These are phyloP conservation scores for Cryptococcus wingfieldii DNA, from an alignment of 1,284 basidiomycete genomes.

Conservation along the genomic window DNA sequence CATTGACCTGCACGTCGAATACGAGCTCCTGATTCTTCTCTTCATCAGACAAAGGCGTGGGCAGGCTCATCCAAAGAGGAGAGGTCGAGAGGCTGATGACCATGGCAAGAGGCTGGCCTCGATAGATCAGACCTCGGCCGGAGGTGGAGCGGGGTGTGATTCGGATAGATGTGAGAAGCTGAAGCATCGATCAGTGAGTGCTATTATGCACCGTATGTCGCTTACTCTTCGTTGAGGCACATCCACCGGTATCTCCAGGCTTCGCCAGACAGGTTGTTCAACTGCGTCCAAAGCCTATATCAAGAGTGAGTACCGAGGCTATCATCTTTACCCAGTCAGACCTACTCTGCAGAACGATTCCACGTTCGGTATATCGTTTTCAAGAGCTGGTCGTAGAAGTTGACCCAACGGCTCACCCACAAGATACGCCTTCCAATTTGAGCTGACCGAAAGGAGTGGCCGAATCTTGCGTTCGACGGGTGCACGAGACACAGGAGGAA, in stretches of 20 bases:
- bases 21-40: conserved; percentile 17
- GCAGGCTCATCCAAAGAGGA: conserved; percentile 30
- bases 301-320: background rate
- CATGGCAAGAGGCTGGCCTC: conserved; percentile 38
- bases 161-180: conserved; percentile 31
- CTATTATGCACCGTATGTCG: background rate
- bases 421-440: conserved; percentile 12
- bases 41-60: background rate
- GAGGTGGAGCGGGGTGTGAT: conserved; percentile 7
- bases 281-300: conserved; percentile 1
- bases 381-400: background rate
- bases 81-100: conserved; percentile 24
- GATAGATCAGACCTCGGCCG: conserved; percentile 24
- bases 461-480: background rate
- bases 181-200: background rate
- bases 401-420: conserved; percentile 2
- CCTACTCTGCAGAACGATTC: background rate
- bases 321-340: background rate
- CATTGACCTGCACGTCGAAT: conserved; percentile 33
- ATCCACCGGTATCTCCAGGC: conserved; percentile 47
- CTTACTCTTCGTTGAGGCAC: conserved; percentile 38
- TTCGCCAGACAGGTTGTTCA: conserved; percentile 28
- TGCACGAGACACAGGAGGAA: background rate
- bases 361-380: background rate
- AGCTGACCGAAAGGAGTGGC: conserved; percentile 2